Base-by-base conservation (phyloP, 1,139 yeast species). In the Candida dubliniensis region DNA sequence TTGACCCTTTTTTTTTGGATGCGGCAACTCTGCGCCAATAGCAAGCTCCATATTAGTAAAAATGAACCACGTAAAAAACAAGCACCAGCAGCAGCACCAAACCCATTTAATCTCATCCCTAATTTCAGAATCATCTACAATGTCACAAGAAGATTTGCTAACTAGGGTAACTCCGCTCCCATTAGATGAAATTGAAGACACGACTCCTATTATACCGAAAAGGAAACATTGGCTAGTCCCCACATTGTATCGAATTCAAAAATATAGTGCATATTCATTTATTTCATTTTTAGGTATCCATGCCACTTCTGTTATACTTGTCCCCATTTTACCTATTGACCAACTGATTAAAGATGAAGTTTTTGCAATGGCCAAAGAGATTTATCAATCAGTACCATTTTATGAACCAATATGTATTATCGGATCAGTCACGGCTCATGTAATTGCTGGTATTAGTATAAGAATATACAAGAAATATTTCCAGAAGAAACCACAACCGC, bases 181-280 rank as follows among this genome's bases (percentile, higher is more conserved):
- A 13, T 36, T 47, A 13, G 46, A 43, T 29, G 25, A 30, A 15
- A 8, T 38, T 6, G 48, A 45, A 13, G 45, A 40, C 10, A 23
- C 10, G 7, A 11, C 25, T 8, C 11, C n/a, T 23, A 11, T 11
- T n/a, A 8, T 9, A 23, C 32, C 30, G 24, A 32, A 33, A 13
- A 23, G 25, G 12, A 32, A 35, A 24, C 37, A 42, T 42, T 50
- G 53, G 50, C 31, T 47, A n/a, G 37, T 49, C 9, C 47, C 53
- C 1, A 29, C 40, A 2, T 48, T 60, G 14, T 44, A 41, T 29
- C 57, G 56, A 41, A 40, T 56, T 12, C 95, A 87, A 60, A 79
- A 80, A 55, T 83, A 81, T 60, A 78, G 87, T 23, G 81, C 88
- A 0, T 75, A 79, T 45, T 68, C 81, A 9, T 81, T 87, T 56